phyloP scores from a whole-genome alignment of 2,329 filamentous ascomycete species.

The Ophiostoma pallidulum region DNA sequence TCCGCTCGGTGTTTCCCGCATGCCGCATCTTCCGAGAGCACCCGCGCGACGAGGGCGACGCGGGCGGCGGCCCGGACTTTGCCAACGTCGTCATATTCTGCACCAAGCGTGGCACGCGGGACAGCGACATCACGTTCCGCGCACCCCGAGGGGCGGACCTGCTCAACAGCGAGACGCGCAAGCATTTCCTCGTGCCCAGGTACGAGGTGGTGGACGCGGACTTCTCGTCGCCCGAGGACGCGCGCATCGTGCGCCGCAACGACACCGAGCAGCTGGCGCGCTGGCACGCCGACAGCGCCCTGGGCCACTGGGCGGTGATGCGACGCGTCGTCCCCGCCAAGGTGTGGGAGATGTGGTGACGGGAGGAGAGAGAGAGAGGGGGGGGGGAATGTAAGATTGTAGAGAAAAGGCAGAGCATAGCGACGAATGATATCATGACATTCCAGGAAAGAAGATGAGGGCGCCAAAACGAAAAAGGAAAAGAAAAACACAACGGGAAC shows the following conservation, averaged over 20 bases:
- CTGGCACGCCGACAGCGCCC: conserved; percentile 66
- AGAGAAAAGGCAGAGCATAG: not conserved
- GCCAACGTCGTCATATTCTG: conserved; percentile 97
- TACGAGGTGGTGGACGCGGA: conserved; percentile 54
- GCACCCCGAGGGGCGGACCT: conserved; percentile 54
- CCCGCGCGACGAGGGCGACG: conserved; percentile 39
- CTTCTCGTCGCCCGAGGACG: conserved; percentile 36
- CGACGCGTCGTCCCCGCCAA: conserved; percentile 64
- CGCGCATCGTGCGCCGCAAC: conserved; percentile 49
- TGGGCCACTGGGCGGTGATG: conserved; percentile 91
- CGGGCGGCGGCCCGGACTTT: conserved; percentile 57
- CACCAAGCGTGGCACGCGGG: conserved; percentile 49
- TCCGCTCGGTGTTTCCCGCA: conserved; percentile 70
- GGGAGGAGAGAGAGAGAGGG: conserved; percentile 15
- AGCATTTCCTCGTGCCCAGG: conserved; percentile 60
- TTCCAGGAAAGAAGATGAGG: too few species aligned
- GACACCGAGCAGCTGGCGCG: conserved; percentile 57
- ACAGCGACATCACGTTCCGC: conserved; percentile 45
- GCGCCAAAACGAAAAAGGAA: not conserved
- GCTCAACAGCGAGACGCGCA: conserved; percentile 60
- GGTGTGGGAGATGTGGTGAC: conserved; percentile 82
- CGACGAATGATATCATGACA: not conserved
- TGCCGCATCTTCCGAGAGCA: conserved; percentile 87
- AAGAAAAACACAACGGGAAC: not conserved
- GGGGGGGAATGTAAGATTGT: not conserved